Evolutionary conservation across 2,329 filamentous ascomycete genomes (phyloP).

Genomic region (Sporothrix pseudoabietina): DNA sequence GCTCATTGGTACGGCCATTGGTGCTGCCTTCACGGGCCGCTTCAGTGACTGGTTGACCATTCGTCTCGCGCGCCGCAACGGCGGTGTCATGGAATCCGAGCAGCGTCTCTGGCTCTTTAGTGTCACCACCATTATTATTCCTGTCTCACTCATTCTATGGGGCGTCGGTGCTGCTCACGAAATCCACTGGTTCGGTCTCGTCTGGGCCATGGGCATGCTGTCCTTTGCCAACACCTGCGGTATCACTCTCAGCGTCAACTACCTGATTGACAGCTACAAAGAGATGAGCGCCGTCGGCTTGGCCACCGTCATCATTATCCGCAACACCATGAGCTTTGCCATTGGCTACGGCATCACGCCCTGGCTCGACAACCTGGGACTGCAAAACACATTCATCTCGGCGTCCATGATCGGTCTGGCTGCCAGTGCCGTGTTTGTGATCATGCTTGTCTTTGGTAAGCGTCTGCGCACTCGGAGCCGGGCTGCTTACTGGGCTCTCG

Average conservation of each 20-base stretch:
- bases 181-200: constrained; percentile 48
- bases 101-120: constrained; percentile 39
- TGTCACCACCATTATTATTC: constrained; percentile 36
- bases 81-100: constrained; percentile 43
- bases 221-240: constrained; percentile 46
- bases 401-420: constrained; percentile 21
- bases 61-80: constrained; percentile 46
- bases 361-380: constrained; percentile 36
- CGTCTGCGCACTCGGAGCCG: neutral
- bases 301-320: constrained; percentile 37
- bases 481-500: neutral
- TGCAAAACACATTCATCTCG: constrained; percentile 33
- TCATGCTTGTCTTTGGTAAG: constrained; percentile 23
- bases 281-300: constrained; percentile 37
- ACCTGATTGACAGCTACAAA: constrained; percentile 48
- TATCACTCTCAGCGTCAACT: constrained; percentile 45
- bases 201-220: constrained; percentile 47
- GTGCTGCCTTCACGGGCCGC: constrained; percentile 35
- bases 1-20: constrained; percentile 36
- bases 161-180: constrained; percentile 50
- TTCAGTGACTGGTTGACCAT: constrained; percentile 36
- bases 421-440: constrained; percentile 15
- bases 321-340: constrained; percentile 39
- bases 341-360: constrained; percentile 43
- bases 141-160: constrained; percentile 50